Percentiles rank a stretch among this genome's conserved stretches.
Evolutionary conservation across 2,329 filamentous ascomycete genomes (phyloP).

Genomic region (Sclerotinia nivalis): DNA sequence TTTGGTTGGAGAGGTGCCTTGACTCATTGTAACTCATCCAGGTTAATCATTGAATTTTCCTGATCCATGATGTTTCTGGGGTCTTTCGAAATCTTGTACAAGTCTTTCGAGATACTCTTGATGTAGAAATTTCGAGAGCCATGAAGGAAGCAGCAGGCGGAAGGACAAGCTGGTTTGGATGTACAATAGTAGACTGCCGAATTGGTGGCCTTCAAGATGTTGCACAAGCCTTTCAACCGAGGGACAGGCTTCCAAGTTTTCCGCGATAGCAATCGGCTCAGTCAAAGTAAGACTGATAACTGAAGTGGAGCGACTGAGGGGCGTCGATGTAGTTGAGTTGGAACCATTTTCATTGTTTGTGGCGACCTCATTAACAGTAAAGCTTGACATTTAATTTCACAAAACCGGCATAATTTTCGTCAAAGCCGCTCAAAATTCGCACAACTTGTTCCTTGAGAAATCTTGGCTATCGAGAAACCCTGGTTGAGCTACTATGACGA

Average conservation of each 20-base stretch:
- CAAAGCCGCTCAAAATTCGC: background rate
- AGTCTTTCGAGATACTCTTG: too few species aligned
- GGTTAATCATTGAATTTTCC: slow-evolving; percentile 30
- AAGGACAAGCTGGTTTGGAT: too few species aligned
- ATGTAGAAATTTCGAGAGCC: too few species aligned
- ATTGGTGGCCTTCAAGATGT: background rate
- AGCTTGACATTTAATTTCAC: background rate
- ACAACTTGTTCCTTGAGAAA: background rate
- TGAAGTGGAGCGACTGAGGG: background rate
- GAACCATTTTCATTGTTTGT: background rate
- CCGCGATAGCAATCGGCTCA: too few species aligned
- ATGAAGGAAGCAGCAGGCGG: too few species aligned
- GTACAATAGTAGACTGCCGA: background rate
- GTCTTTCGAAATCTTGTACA: too few species aligned
- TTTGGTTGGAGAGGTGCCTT: background rate
- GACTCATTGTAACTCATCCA: slow-evolving; percentile 33
- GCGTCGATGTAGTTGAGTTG: background rate
- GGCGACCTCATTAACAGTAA: background rate
- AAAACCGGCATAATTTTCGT: background rate
- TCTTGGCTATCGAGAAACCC: background rate
- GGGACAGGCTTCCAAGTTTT: too few species aligned
- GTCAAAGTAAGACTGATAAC: too few species aligned
- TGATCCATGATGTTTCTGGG: slow-evolving; percentile 17
- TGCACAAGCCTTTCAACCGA: too few species aligned
- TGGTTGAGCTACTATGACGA: background rate